phyloP scores from a whole-genome alignment of 371 early-diverging fungal species.

The Mortierella sp. region DNA sequence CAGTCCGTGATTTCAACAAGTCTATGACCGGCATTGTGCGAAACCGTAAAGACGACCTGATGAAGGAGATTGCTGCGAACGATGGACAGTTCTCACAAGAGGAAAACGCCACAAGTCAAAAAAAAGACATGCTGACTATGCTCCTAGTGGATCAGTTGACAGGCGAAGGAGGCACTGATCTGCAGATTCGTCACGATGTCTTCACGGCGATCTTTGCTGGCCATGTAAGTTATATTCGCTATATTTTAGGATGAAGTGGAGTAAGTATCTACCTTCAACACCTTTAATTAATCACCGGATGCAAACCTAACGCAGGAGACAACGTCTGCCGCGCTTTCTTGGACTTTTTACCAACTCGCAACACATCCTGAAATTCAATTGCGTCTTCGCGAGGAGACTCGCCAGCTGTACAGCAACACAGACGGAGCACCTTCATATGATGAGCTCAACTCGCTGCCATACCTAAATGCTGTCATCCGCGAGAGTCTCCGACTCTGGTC shows the following conservation, averaged over 20 bases:
- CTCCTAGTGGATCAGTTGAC: constrained; percentile 40
- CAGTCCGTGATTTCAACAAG: constrained; percentile 28
- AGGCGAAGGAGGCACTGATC: constrained; percentile 29
- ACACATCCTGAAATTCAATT: constrained; percentile 58
- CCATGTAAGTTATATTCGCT: constrained; percentile 24
- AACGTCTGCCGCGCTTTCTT: constrained; percentile 63
- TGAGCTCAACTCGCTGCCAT: constrained; percentile 35
- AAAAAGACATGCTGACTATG: constrained; percentile 52
- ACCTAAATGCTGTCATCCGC: constrained; percentile 43
- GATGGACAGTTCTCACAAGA: constrained; percentile 32
- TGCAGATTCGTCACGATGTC: constrained; percentile 41
- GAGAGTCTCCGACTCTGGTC: constrained; percentile 55
- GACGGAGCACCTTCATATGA: constrained; percentile 35
- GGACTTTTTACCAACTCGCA: constrained; percentile 67
- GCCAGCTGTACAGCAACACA: constrained; percentile 24
- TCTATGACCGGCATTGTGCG: constrained; percentile 30
- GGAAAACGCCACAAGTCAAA: constrained; percentile 32
- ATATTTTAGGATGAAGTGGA: not conserved
- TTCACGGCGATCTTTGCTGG: constrained; percentile 50
- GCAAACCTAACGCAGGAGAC: constrained; percentile 55
- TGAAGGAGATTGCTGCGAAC: constrained; percentile 30
- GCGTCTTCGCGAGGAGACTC: constrained; percentile 59
- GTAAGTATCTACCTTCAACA: not conserved
- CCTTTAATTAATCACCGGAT: not conserved
- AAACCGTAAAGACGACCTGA: constrained; percentile 24